These are phyloP conservation scores for Lathyrus sativus DNA, from an alignment of 306 rosid species.

Conservation along the genomic window DNA sequence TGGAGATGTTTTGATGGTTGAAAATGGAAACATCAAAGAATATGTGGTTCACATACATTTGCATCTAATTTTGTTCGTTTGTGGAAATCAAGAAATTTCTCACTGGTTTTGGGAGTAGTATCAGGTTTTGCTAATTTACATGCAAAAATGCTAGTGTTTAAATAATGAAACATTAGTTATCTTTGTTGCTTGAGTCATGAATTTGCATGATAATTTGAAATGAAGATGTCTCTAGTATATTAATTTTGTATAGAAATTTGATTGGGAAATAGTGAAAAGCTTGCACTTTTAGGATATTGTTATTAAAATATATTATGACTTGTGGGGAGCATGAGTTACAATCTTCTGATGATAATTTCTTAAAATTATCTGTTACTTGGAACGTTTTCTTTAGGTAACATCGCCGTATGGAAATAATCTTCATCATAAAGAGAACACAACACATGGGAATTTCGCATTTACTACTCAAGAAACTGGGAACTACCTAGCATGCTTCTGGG, in stretches of 20 bases:
- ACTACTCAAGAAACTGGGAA: constrained; percentile 88
- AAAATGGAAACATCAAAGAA: background rate
- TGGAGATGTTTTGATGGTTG: constrained; percentile 22
- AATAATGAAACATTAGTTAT: background rate
- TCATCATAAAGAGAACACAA: constrained; percentile 63
- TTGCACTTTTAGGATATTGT: background rate
- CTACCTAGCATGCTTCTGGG: constrained; percentile 86
- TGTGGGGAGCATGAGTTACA: constrained; percentile 11
- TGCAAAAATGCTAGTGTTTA: background rate
- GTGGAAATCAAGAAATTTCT: background rate
- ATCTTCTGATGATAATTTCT: constrained; percentile 28
- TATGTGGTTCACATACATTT: background rate
- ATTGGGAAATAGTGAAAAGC: constrained; percentile 15
- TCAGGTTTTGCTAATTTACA: constrained; percentile 23
- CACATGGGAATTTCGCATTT: constrained; percentile 84
- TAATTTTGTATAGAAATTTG: constrained; percentile 17
- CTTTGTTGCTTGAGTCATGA: background rate
- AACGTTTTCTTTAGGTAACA: constrained; percentile 62
- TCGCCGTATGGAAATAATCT: constrained; percentile 88
- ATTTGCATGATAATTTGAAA: constrained; percentile 20
- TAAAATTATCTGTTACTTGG: constrained; percentile 16
- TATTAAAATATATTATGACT: background rate
- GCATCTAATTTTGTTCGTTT: background rate
- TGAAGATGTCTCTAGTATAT: constrained; percentile 21
- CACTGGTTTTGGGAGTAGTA: no score